Evolutionary conservation across 2,329 filamentous ascomycete species (phyloP), one percentile per base, ranked within the genome.

Genomic region (Apiospora koreana): DNA sequence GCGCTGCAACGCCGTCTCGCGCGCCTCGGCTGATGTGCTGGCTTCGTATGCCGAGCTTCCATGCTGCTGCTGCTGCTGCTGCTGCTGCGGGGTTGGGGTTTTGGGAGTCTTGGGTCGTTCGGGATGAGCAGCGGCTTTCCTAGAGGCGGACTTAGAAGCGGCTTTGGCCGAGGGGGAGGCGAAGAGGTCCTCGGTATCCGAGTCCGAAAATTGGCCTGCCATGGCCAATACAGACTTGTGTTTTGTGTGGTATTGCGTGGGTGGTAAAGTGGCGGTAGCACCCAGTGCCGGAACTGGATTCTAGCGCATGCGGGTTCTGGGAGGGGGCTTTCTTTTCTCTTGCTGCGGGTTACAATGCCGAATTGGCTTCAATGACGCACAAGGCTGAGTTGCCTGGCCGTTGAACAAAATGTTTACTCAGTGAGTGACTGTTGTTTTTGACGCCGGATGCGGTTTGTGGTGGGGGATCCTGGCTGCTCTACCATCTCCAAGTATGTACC

Each of bases 1-100:
- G 69, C 88, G 90, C 21, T 89, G 91, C 75, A 99, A 84, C 18
- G 89, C 88, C 2, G 89, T 89, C 72, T 97, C 94, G 64, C 93
- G 91, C 25, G 88, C 86, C 77, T 93, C 89, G 75, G 92, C 87
- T 3, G 85, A 83, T 72, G 92, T 91, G 76, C 90, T 90, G 67
- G 83, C 81, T 45, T 80, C 77, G 65, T 80, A 83, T 68, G 83
- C 50, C 81, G 73, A 78, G 67, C 69, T 65, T 68, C 77, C 50
- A 69, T 72, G 69, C 62, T 68, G 72, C 67, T 43, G 86, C 81
- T 54, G 86, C 85, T 71, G 73, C 87, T 85, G 73, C 81, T 79
- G 80, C 88, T 76, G 80, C 79, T 74, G 81, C 84, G 31, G 84
- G 88, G 80, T 80, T 74, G 81, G 85, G 25, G 84, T 89, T 74